Evolutionary conservation across 768 basidiomycete genomes (phyloP), one percentile per base, ranked within the genome.

Genomic region (Erythrobasidium yunnanense): DNA sequence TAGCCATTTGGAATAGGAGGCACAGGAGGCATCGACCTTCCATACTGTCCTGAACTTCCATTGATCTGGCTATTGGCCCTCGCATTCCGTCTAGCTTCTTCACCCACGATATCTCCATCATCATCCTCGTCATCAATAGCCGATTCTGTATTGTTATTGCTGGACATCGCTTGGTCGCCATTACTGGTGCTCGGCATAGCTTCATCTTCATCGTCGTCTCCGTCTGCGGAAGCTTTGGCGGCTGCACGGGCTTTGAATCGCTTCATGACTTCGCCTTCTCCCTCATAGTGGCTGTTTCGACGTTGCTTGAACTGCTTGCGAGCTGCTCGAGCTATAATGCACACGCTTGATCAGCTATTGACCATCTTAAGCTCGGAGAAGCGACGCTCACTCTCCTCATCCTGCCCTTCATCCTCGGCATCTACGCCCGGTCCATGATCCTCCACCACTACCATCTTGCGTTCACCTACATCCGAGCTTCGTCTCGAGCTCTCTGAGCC

Each of bases 251-350:
- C 42, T 23, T 27, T 63, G 27, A 63, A 51, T n/a, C 60, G 60
- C 32, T 63, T 63, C 60, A 63, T 63, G 13, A 63, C 33, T 38
- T 63, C 60, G 3, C 60, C 60, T 51, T 63, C 60, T n/a, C 60
- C 60, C 5, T 29, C 30, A 38, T 63, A 63, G 25, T 50, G 49
- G 11, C 32, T 34, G 4, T 49, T 38, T 32, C 60, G 46, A n/a
- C 60, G 42, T 38, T 6, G 6, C 49, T 63, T 63, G 47, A 63
- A 63, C 25, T 63, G 47, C 49, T 51, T 63, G 32, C 49, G 32
- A 23, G 60, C 60, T 49, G 32, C 15, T 32, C 60, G 60, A 33
- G 60, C 60, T 63, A 49, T 11, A 22, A 25, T 15, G 22, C 42
- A n/a, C n/a, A n/a, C n/a, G n/a, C n/a, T n/a, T n/a, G n/a, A n/a